Evolutionary conservation across 306 rosid species (phyloP), one percentile per base, ranked within the genome.

Genomic region (Trifolium fragiferum): DNA sequence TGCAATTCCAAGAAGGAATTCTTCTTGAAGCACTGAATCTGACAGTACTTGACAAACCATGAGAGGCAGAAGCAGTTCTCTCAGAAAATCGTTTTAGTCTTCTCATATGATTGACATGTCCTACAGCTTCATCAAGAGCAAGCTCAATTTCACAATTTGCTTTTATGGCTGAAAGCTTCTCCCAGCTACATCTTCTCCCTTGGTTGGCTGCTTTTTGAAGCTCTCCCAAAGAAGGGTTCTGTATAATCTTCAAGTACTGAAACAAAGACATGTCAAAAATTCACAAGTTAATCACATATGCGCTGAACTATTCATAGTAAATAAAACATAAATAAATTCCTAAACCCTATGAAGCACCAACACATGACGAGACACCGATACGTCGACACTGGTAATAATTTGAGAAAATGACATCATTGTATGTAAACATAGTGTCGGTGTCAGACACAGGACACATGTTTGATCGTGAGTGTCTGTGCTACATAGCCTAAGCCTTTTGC

Each of bases 131-230:
- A 78, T 94, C 99, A 58, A 94, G 90, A 16, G 88, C 95, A 77
- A 94, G 97, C 79, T 94, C 97, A 75, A 89, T 94, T 66, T 91
- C 97, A 44, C 99, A 92, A 70, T 94, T 94, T 57, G 97, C 95
- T 89, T 94, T 94, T 61, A 94, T 89, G 75, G 99, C 96, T 0
- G 97, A 90, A 5, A 92, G 95, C 85, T 94, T 94, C 96, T 90
- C 96, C 99, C 99, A 94, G 27, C 95, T 92, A 82, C 99, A 90
- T 82, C 97, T 86, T 84, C 99, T 86, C 69, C 97, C 99, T 84
- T 94, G 99, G 82, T 90, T 94, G 51, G 95, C 89, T 58, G 99
- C 97, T 84, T 94, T 94, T 80, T 94, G 99, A 78, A 94, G 99
- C 84, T 92, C 99, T 84, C 87, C 82, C 33, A 84, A 64, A 8